Base-by-base conservation (phyloP, 2,329 filamentous ascomycete species). In the Fusarium sp. region DNA sequence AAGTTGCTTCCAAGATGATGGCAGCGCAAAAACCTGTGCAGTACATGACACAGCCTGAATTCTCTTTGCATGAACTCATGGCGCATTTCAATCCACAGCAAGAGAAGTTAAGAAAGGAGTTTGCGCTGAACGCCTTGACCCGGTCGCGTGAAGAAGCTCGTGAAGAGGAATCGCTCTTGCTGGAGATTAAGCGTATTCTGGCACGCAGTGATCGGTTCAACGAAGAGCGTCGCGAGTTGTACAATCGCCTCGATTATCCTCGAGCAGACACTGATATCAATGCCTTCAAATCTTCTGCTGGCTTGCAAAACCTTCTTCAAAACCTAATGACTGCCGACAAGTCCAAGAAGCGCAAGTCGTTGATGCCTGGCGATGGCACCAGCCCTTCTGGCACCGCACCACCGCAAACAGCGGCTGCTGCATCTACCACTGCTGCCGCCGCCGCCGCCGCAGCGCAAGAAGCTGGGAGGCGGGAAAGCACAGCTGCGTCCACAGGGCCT, bases 121-220 rank as follows among this genome's bases (percentile, higher is more conserved):
- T 97, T 77, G 95, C 95, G 7, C 89, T 93, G 71, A 91, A 92
- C 55, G 90, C 95, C 51, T 88, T 98, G 72, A 90, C 91, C 53
- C 90, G 96, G 44, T 93, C 92, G 14, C 91, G 91, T 71, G 94
- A 97, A 71, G 95, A 99, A 82, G 93, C 95, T 31, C 91, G 93
- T 70, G 96, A 99, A 81, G 96, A 99, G 83, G 93, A 97, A 76
- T 92, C 94, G 38, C 85, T 99, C 6, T 88, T 99, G 24, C 88
- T 95, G 65, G 96, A 99, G 80, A 90, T 99, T 61, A 95, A 97
- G 78, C 92, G 96, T 66, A 98, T 99, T 74, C 90, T 97, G 78
- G 91, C 93, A 71, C 91, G 95, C 68, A 93, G 95, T 72, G 93
- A 96, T 75, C 91, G 91, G 64, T 92, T 98, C 79, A 94, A 97